Conservation (phyloP, 306 rosid genomes). For the Lotus japonicus region DNA sequence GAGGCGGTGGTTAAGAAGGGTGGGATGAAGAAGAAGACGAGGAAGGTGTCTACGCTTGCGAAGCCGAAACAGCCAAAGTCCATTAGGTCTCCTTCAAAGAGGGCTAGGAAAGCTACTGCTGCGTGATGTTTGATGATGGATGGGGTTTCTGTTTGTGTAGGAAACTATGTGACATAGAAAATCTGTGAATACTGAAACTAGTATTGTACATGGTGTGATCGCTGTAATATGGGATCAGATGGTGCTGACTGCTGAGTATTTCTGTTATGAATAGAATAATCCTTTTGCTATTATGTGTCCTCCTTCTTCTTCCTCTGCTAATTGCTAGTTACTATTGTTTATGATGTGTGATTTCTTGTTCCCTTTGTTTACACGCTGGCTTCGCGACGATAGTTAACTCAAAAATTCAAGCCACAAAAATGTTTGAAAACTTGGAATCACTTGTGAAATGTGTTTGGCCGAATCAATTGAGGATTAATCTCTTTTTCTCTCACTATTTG, state of each 20-base stretch:
- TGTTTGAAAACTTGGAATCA: too few relatives aligned
- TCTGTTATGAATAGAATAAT: not conserved
- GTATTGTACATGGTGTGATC: not conserved
- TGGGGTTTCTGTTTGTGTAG: not conserved
- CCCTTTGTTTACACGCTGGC: too few relatives aligned
- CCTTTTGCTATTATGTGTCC: not conserved
- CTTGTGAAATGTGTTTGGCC: too few relatives aligned
- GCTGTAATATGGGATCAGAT: not conserved
- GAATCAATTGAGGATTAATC: too few relatives aligned
- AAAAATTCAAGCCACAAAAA: too few relatives aligned
- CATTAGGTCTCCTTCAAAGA: constrained; percentile 53
- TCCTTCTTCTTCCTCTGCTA: too few relatives aligned
- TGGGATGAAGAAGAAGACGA: constrained; percentile 27
- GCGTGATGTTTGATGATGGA: not conserved
- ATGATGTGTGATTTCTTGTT: too few relatives aligned
- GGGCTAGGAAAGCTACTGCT: constrained; percentile 36
- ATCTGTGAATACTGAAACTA: not conserved
- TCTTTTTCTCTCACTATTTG: too few relatives aligned
- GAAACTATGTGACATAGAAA: not conserved
- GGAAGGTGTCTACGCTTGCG: constrained; percentile 37
- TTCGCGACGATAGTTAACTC: too few relatives aligned
- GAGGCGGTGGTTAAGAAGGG: constrained; percentile 21
- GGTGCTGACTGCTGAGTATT: not conserved
- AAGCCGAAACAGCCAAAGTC: constrained; percentile 81
- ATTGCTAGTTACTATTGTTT: too few relatives aligned